Evolutionary conservation across 2,329 filamentous ascomycete species (phyloP), one percentile per base, ranked within the genome.

Genomic region (Plectosphaerella cucumerina): DNA sequence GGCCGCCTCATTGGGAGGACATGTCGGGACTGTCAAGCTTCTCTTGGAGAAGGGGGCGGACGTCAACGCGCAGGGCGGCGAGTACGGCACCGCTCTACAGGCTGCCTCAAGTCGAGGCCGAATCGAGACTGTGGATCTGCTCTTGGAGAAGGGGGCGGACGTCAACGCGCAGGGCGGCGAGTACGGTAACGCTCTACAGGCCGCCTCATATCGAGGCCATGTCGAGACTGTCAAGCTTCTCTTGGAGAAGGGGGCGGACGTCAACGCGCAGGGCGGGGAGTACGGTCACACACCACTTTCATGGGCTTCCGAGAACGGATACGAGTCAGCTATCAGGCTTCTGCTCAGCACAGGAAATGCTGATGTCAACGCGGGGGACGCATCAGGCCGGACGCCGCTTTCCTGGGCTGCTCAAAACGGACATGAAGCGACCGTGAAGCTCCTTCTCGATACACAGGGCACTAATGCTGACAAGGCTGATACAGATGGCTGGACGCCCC

Each of bases 371-470:
- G 47, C 50, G 6, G 44, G 39, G 20, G 54, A 55, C 43, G 35
- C 20, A 44, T 1, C 48, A 33, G 49, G 50, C 43, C 50, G n/a
- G 47, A 58, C 56, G 18, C 51, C 58, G 11, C 51, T 63, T 17
- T 56, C n/a, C 8, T 50, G 23, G 23, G 59, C 61, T 20, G 49
- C 57, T 21, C 22, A 4, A 26, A 50, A 52, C 17, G 51, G 58
- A 14, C 45, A 58, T 17, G 45, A 54, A 23, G 47, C 12, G 11
- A 45, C 60, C 1, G 53, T 60, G 3, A 49, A 50, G 26, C 10
- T 33, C 3, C 39, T 48, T n/a, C 47, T 49, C 17, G 39, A 44
- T n/a, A 49, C 23, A 4, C 18, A 18, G 3, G 10, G 21, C 0
- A 5, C 44, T n/a, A 18, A 50, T 0, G 35, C 42, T 6, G 43